Base-by-base conservation (phyloP, 257 asterid species). In the Echites panduratus region DNA sequence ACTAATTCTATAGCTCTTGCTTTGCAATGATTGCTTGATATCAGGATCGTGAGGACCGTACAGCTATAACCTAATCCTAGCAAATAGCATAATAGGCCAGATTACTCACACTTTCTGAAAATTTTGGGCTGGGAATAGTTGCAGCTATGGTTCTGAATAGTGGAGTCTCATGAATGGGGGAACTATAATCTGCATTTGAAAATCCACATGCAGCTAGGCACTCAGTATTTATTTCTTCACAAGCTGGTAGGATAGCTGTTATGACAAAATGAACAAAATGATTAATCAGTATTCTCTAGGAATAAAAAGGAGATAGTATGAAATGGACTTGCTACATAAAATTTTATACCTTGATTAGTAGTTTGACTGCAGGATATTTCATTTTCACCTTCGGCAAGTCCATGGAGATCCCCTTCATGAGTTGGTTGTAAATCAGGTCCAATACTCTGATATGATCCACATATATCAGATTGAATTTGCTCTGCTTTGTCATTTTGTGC, bases 51-150 rank as follows among this genome's bases (percentile, higher is more conserved):
- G 66, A 29, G 35, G 44, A 16, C 24, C 2, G 52, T 12, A 20
- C 26, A 53, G 50, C 14, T 9, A 49, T 63, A 35, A 22, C 22
- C 19, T 38, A 40, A 41, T 24, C 13, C 24, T 24, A 65, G 54
- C 27, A 45, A 41, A 64, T 13, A 40, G 16, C 20, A 44, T 64
- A 58, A 53, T 74, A 74, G 73, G 53, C 76, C 74, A 48, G 66
- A 57, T 74, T 66, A 80, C 99, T 87, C 88, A 92, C 99, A 68
- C 99, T 95, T 89, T 92, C 99, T 16, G 98, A 92, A 82, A 95
- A 95, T 79, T 89, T 82, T 52, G 99, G 99, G 76, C 93, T 95
- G 66, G 99, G 98, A 81, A 92, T 89, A 54, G 93, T 84, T 66
- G 96, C 97, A 76, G 99, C 99, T 81, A 92, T 78, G 74, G 99